Base-by-base conservation (phyloP, 1,139 yeast genomes). In the Candida dubliniensis region DNA sequence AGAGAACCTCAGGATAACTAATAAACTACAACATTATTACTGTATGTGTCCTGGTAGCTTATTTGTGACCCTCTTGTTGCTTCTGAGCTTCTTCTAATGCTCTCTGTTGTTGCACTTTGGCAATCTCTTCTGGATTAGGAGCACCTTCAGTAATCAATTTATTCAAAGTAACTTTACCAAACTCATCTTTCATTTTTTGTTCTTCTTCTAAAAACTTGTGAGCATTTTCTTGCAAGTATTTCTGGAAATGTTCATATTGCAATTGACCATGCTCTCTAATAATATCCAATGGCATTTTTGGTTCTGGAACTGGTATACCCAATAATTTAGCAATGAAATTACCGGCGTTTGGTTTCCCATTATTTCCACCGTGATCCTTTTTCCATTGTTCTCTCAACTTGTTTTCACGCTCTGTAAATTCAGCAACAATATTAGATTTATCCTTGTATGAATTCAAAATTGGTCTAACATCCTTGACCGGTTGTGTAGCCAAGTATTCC, bases 401-500 rank as follows among this genome's bases (percentile, higher is more conserved):
- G 23, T 71, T 69, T 60, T 91, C 98, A 66, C 98, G 84, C 46
- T 77, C 74, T 42, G 81, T 77, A 62, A 87, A 93, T 63, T 91
- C 99, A 45, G 77, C 83, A 44, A 89, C 79, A 33, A 78, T 65
- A 51, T 85, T 75, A 51, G 79, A 77, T 56, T 79, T 77, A 56
- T 77, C 82, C 27, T 69, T 60, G 69, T 84, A 95, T 3, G 96
- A 80, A 54, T 76, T 74, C 58, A 95, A 73, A 38, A 90, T 81
- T 35, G 96, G 96, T 67, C 98, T 86, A 45, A 95, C 93, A 66
- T 93, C 99, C 63, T 81, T 80, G 54, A 87, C 77, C 49, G 88
- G 95, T 64, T 89, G 96, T 15, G 96, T 87, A 13, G 97, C 99
- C 52, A 93, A 71, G 73, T 89, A 95, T 69, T 93, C 99, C 58